Base-by-base conservation (phyloP, 176 grass and related monocot genomes). In the Pontederia crassipes region DNA sequence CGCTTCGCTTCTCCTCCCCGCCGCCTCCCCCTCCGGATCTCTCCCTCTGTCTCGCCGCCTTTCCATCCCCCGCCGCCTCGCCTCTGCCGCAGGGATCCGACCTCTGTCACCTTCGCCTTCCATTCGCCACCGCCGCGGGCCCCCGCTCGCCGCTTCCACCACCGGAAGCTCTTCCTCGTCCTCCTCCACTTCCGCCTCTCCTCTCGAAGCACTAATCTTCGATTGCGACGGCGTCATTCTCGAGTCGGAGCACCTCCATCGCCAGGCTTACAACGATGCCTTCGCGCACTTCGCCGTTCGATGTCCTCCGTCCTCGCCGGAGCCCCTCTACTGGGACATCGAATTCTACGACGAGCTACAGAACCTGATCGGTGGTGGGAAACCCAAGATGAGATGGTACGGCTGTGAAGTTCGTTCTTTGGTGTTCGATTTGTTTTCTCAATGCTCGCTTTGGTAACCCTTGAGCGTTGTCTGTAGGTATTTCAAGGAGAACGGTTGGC, bases 331-430 rank as follows among this genome's bases (percentile, higher is more conserved):
- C 71, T 97, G 92, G 87, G 79, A 76, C 46, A 57, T 78, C 51
- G 74, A 81, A 8, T 97, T 97, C 87, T 88, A 97, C 53, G 92
- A 97, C 52, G 71, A 70, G 14, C 76, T 97, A 45, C 92, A 91
- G 78, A 97, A 97, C 55, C 79, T 16, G 10, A 83, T 91, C 77
- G 92, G 92, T 61, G 92, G 92, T 63, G 92, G 92, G 35, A 97
- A 91, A 47, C 92, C 92, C 57, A 97, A 97, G 71, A 91, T 97
- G 92, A 86, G 92, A 75, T 97, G 92, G 92, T 97, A 76, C 46
- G 8, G 12, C 13, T 57, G 20, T 3, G 2, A 16, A 16, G 1
- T 46, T 60, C 12, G 50, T 20, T 14, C 4, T 27, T 2, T 49
- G 17, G 8, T 60, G 9, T 12, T 28, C 16, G 6, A 49, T 72